Conservation (phyloP, 1,284 basidiomycete species). For the Ceraceosorus guamensis region DNA sequence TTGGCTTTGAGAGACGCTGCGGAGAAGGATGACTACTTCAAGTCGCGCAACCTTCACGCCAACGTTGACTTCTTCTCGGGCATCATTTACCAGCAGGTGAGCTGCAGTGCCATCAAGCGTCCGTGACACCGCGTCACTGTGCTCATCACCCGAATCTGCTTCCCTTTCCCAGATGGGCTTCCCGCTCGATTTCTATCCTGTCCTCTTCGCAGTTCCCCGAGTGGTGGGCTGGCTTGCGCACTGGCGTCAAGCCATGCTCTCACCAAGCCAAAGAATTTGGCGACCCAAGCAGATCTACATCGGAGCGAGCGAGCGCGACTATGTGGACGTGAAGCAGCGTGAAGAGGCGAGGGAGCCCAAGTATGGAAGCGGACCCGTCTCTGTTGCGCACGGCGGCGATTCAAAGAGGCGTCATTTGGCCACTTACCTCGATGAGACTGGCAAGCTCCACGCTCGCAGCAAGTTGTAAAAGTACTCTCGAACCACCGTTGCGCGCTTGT, state of each 20-base stretch:
- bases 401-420: too few relatives aligned
- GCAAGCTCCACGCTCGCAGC: too few relatives aligned
- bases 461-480: too few relatives aligned
- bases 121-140: neutral
- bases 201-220: constrained; percentile 77
- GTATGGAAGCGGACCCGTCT: too few relatives aligned
- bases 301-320: constrained; percentile 4
- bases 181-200: constrained; percentile 80
- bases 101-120: neutral
- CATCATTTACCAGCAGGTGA: constrained; percentile 3
- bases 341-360: neutral
- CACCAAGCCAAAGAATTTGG: constrained; percentile 8
- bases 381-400: too few relatives aligned
- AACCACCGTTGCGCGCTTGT: too few relatives aligned
- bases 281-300: constrained; percentile 9
- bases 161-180: constrained; percentile 58
- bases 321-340: constrained; percentile 1
- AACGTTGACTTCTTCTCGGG: constrained; percentile 4
- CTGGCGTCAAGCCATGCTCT: constrained; percentile 56
- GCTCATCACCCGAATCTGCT: too few relatives aligned
- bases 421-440: too few relatives aligned
- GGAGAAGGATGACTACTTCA: constrained; percentile 73
- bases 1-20: constrained; percentile 78
- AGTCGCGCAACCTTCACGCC: constrained; percentile 6
- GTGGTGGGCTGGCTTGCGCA: constrained; percentile 83